Conservation (phyloP, 371 early-diverging fungal species). For the Coemansia sp. region DNA sequence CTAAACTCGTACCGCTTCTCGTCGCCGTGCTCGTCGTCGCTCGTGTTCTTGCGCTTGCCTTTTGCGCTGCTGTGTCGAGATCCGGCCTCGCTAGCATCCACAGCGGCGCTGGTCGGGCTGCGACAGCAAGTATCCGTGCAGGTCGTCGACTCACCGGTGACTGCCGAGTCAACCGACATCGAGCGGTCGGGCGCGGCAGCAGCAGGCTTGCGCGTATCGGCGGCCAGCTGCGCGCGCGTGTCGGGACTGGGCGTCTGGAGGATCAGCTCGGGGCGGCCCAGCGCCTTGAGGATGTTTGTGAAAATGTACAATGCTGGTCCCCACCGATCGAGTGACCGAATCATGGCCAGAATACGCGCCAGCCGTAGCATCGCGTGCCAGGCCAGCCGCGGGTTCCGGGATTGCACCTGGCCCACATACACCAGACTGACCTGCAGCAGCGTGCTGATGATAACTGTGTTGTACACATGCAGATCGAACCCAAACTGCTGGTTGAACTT, state of each 20-base stretch:
- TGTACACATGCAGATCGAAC: conserved; percentile 41
- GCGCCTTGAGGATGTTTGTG: conserved; percentile 49
- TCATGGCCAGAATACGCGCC: conserved; percentile 48
- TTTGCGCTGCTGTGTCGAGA: neutral
- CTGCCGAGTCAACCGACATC: conserved; percentile 23
- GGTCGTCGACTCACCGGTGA: conserved; percentile 14
- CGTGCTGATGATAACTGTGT: conserved; percentile 31
- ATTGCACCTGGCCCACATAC: conserved; percentile 47
- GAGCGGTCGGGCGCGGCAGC: conserved; percentile 5
- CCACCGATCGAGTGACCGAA: conserved; percentile 50
- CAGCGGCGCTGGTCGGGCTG: neutral
- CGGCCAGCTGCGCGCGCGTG: conserved; percentile 28
- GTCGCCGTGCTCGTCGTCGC: conserved; percentile 35
- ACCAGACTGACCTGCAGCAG: conserved; percentile 45
- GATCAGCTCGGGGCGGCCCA: conserved; percentile 43
- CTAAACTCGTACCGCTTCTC: conserved; percentile 48
- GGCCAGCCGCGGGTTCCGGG: conserved; percentile 29
- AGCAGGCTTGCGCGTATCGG: conserved; percentile 23
- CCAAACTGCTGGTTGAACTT: conserved; percentile 49
- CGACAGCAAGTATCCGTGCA: conserved; percentile 29
- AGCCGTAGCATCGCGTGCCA: conserved; percentile 48
- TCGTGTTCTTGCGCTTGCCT: conserved; percentile 40
- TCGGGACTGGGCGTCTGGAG: conserved; percentile 41
- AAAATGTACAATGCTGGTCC: conserved; percentile 49
- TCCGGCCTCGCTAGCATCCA: neutral